phyloP scores from a whole-genome alignment of 345 rosid genomes.

The Clarkia xantiana region DNA sequence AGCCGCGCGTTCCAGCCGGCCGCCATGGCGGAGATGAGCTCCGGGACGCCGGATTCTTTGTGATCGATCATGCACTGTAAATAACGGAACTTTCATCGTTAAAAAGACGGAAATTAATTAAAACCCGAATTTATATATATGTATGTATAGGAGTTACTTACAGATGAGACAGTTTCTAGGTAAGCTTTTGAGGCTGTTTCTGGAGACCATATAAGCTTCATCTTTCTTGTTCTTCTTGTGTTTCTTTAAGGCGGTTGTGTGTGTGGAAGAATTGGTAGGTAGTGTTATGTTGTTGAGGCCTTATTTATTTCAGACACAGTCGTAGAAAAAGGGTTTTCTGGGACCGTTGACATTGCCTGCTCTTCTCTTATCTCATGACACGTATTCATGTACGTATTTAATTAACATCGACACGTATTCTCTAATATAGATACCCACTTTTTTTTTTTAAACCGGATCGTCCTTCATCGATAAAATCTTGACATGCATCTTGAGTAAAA shows the following conservation, averaged over 20 bases:
- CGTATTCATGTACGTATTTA: too few species aligned
- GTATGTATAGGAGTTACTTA: slow-evolving; percentile 11
- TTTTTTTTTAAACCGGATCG: too few species aligned
- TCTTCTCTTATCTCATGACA: too few species aligned
- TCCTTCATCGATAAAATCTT: too few species aligned
- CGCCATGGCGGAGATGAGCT: slow-evolving; percentile 74
- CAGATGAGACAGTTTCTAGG: slow-evolving; percentile 49
- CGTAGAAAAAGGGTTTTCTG: slow-evolving; percentile 1
- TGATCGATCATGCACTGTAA: slow-evolving; percentile 38
- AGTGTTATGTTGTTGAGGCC: neutral
- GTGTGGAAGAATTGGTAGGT: too few species aligned
- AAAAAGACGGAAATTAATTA: neutral
- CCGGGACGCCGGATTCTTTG: slow-evolving; percentile 51
- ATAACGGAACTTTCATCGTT: neutral
- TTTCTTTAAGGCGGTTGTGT: neutral
- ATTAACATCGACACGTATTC: too few species aligned
- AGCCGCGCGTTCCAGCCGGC: slow-evolving; percentile 79
- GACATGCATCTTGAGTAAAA: too few species aligned
- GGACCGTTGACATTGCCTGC: slow-evolving; percentile 8
- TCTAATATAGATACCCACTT: too few species aligned
- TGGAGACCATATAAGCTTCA: slow-evolving; percentile 87
- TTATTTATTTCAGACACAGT: slow-evolving; percentile 1
- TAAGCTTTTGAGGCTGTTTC: slow-evolving; percentile 67
- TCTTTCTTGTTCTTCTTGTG: slow-evolving; percentile 9
- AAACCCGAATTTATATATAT: neutral